Evolutionary conservation across 306 rosid genomes (phyloP).

Genomic region (Inga oerstediana): DNA sequence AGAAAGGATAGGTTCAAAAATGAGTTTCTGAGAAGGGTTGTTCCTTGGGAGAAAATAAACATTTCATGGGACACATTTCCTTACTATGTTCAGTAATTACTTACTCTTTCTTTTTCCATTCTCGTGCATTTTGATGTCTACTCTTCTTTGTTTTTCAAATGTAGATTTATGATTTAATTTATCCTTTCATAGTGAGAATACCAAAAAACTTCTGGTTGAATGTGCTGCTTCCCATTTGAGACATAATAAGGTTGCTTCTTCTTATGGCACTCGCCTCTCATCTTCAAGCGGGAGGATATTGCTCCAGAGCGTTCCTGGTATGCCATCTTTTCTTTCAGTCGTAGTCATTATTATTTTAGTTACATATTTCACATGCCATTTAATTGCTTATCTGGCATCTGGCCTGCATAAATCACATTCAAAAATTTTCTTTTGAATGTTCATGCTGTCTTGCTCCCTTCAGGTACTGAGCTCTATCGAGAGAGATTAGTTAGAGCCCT

Average conservation of each 20-base stretch:
- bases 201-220: conserved; percentile 81
- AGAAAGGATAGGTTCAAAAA: conserved; percentile 77
- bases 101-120: conserved; percentile 6
- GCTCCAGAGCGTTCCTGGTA: conserved; percentile 94
- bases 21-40: conserved; percentile 79
- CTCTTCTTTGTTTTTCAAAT: conserved; percentile 20
- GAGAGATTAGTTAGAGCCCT: conserved; percentile 94
- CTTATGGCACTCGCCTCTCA: conserved; percentile 75
- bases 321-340: conserved; percentile 26
- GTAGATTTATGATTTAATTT: conserved; percentile 19
- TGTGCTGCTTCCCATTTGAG: conserved; percentile 89
- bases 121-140: neutral
- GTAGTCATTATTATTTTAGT: conserved; percentile 1
- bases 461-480: conserved; percentile 95
- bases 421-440: conserved; percentile 11
- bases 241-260: conserved; percentile 53
- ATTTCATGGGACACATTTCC: conserved; percentile 96
- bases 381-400: conserved; percentile 6
- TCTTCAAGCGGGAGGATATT: conserved; percentile 92
- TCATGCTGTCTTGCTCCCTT: conserved; percentile 29
- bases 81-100: conserved; percentile 76
- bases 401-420: neutral
- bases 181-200: conserved; percentile 58
- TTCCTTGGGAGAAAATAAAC: conserved; percentile 93
- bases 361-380: neutral